Evolutionary conservation across 2,329 filamentous ascomycete genomes (phyloP), one percentile per base, ranked within the genome.

Genomic region (Stagonosporopsis chrysanthemi): DNA sequence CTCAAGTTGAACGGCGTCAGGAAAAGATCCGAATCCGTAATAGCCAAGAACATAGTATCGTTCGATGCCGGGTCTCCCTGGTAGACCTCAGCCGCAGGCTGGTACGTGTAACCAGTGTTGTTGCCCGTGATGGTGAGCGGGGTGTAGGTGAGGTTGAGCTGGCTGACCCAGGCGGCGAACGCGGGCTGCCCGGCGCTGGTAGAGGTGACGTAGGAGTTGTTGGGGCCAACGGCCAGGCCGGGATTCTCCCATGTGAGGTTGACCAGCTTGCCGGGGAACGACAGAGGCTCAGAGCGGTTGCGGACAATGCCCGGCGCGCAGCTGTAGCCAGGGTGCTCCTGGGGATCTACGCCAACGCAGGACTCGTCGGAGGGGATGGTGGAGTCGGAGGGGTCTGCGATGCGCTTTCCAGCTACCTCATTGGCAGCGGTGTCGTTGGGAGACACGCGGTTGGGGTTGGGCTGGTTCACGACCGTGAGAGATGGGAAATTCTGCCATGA

Each of bases 401-500:
- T 80, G 53, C 82, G 85, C 52, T 83, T 82, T 15, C 86, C 86
- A 0, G 82, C 80, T 0, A 88, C 89, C 76, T 91, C 89, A 64
- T 87, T 88, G 64, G 79, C 81, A 1, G 81, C 83, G 6, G 83
- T 84, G 60, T 85, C 76, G 4, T 88, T 85, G 14, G 85, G 85
- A 52, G 90, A 85, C 71, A 87, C 80, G 24, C 88, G 85, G 57
- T 86, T 86, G 22, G 88, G 83, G 75, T 93, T 94, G 2, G 91
- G 88, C 72, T 94, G 88, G 78, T 94, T 93, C 28, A 89, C 79
- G 46, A 95, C 81, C 65, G 83, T 81, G 15, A 95, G 78, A 0
- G 84, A 82, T 0, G 91, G 91, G 79, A 91, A 93, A 79, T 96
- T 96, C 73, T 94, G 89, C 91, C 91, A 96, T 23, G 87, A 83